Base-by-base conservation (phyloP, 495 filamentous ascomycete species). In the Penicillium paradoxum region DNA sequence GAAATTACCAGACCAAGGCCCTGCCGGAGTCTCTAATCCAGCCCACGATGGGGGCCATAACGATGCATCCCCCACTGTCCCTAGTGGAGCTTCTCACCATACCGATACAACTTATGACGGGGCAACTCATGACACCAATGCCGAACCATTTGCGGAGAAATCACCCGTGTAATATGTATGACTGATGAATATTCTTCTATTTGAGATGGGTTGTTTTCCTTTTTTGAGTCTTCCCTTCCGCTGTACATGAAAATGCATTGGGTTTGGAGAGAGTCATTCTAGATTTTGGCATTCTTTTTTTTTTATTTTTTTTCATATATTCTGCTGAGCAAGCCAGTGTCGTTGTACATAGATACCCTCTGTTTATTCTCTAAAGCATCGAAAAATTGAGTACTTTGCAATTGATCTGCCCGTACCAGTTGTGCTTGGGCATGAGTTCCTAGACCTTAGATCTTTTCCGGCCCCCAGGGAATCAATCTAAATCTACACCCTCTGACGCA, bases 281-380 rank as follows among this genome's bases (percentile, higher is more conserved):
- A 47, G 17, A 30, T 25, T 46, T 48, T 45, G 17, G 25, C 32
- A 30, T 54, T 39, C 38, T 24, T 37, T n/a, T 33, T 2, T 47
- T 40, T 32, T 29, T 17, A n/a, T n/a, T n/a, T n/a, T n/a, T n/a
- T n/a, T n/a, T n/a, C n/a, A n/a, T n/a, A n/a, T n/a, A n/a, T 22
- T 55, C 21, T 44, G 15, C 37, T 32, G 11, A 14, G 19, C 17
- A 41, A 25, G 25, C 36, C 44, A 39, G 10, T 38, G 21, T 22
- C 17, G 43, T 34, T 14, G 47, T 53, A 42, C 46, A 56, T 56
- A 56, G 34, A 56, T 56, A 51, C 54, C 48, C 48, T 56, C 21
- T 37, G 36, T 49, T 50, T 19, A 41, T 50, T 54, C 1, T 48
- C 37, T 29, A 11, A 8, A 41, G 24, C 24, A 40, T 38, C 21